Evolutionary conservation across 116 monocot genomes (phyloP), one percentile per base, ranked within the genome.

Genomic region (Cymodocea nodosa): DNA sequence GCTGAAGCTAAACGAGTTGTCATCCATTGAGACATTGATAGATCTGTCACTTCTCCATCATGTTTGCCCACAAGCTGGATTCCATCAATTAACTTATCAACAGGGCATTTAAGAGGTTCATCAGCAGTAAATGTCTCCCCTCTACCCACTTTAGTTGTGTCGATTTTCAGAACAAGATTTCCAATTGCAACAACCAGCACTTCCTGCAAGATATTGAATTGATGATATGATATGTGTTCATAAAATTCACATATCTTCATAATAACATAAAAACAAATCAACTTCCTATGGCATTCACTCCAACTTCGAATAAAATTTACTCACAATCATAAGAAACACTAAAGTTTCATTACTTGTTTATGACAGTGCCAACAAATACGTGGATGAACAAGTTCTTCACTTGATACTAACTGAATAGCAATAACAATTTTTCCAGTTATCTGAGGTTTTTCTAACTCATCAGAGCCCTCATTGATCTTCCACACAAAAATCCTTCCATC

Each of bases 21-120:
- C 98, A 98, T 98, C 98, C 98, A 98, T 59, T 98, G 98, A 62
- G 82, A 98, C 71, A 98, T 89, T n/a, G 98, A 98, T 65, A 98
- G 67, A 75, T 91, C 92, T 50, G 89, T 98, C 24, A 98, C 77
- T 37, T 92, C 92, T 10, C 69, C 86, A 77, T 98, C 92, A 82
- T 98, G 98, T 75, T 82, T 89, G 52, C 98, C 98, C 70, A 92
- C 74, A 66, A 86, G 54, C 19, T 92, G 84, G 35, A 98, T 74
- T 37, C 98, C 98, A 68, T 98, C 89, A 66, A 79, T 75, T 15
- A 83, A 74, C 66, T 89, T 92, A n/a, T 92, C 86, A 17, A 92
- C 54, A 18, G 73, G 61, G 52, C 85, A 86, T 74, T 62, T 78
- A 36, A 98, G 66, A 59, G 98, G 98, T 24, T 85, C 84, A 23